Evolutionary conservation across 805 yeast species (phyloP).

Genomic region (Saturnispora diversa): DNA sequence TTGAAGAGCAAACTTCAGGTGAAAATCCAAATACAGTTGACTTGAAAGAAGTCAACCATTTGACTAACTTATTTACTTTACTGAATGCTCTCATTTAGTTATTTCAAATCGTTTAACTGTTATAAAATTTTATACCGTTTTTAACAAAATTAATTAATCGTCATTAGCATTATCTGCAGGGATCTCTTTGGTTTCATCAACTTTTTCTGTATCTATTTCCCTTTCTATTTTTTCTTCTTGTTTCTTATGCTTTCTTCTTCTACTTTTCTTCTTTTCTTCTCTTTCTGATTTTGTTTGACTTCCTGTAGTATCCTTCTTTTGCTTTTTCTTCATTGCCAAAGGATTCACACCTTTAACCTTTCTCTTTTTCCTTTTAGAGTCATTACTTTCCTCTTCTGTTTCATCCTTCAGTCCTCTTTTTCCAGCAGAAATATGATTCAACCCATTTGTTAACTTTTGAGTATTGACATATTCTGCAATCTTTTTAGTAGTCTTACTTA

Average conservation of each 20-base stretch:
- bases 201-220: background rate
- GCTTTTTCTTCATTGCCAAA: constrained; percentile 75
- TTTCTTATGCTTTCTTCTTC: constrained; percentile 2
- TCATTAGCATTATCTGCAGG: no score
- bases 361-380: constrained; percentile 22
- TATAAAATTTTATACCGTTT: no score
- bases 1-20: constrained; percentile 13
- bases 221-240: background rate
- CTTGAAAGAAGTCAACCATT: constrained; percentile 19
- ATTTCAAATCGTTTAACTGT: no score
- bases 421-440: constrained; percentile 59
- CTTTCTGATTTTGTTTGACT: background rate
- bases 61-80: constrained; percentile 25
- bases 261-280: constrained; percentile 6
- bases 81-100: constrained; percentile 22
- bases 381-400: constrained; percentile 17
- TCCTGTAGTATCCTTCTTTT: constrained; percentile 19
- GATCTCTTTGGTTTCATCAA: background rate
- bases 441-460: constrained; percentile 65
- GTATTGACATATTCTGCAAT: constrained; percentile 47
- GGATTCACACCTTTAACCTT: constrained; percentile 85
- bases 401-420: constrained; percentile 22
- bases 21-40: background rate
- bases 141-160: no score
- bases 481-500: constrained; percentile 59